Evolutionary conservation across 306 rosid genomes (phyloP), one percentile per base, ranked within the genome.

Genomic region (Cicer cuneatum): DNA sequence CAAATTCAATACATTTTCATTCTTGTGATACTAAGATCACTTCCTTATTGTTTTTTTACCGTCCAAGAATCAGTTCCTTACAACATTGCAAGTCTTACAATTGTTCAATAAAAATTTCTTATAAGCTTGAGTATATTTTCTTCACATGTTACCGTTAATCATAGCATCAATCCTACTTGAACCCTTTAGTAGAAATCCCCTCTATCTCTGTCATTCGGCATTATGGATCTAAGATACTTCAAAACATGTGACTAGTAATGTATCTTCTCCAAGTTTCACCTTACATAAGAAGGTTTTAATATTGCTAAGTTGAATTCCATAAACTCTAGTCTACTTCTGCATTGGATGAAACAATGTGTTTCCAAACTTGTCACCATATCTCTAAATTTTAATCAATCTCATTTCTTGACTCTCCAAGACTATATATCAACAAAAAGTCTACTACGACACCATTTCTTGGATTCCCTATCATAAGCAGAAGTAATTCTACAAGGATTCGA

Each of bases 291-390:
- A 66, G 24, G 0, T 45, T 12, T 7, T 42, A 7, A 12, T 42
- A 16, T 66, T 18, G 71, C 39, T 65, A 63, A 65, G 33, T 65
- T 42, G 70, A 18, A 42, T 18, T 65, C 14, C 16, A 18, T 42
- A 43, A 18, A 21, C 53, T 42, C 69, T 63, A 39, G 18, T 18
- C 2, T 19, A 43, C 53, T 42, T 42, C 18, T 19, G 19, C 12
- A 18, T 65, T 41, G 38, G 37, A 18, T 12, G 70, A 41, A 64
- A 41, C 51, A 21, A 6, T 5, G 12, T 41, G 52, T 42, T 64
- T 64, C 8, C 52, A 64, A 16, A 41, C 10, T 64, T 64, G 6
- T 10, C 24, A 7, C 38, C 38, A 42, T 10, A 64, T 18, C 70
- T 41, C 49, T 16, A 64, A 64, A 21, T 18, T 16, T 16, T 10